These are phyloP conservation scores for Wickerhamomyces hampshirensis DNA, from an alignment of 805 yeast species.

Conservation along the genomic window DNA sequence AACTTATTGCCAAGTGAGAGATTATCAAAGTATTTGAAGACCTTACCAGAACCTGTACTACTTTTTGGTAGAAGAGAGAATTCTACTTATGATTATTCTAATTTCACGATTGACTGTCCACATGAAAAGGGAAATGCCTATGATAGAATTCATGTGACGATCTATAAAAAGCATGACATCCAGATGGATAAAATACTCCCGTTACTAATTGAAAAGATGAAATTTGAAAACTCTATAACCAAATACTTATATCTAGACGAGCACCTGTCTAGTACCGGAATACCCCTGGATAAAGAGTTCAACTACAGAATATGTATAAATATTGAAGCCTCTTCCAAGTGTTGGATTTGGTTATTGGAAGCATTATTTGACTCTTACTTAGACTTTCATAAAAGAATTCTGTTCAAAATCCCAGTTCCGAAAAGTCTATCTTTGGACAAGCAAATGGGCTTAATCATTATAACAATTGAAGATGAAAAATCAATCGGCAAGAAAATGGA, in stretches of 20 bases:
- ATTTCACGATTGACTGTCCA: background rate
- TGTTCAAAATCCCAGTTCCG: background rate
- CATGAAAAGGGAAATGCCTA: background rate
- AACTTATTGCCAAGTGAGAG: background rate
- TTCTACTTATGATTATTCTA: background rate
- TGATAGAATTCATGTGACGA: background rate
- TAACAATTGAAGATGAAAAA: background rate
- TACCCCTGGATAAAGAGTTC: background rate
- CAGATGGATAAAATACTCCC: background rate
- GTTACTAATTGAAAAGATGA: background rate
- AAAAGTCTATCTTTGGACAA: background rate
- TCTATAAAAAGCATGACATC: background rate
- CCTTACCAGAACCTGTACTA: background rate
- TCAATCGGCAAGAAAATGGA: background rate
- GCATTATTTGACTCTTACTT: background rate
- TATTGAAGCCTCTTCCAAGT: background rate
- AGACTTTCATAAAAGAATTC: background rate
- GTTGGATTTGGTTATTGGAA: background rate
- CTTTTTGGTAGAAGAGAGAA: too few species aligned
- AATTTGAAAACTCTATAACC: background rate
- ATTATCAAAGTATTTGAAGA: background rate
- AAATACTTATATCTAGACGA: background rate
- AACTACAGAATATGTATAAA: background rate
- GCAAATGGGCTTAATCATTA: background rate
- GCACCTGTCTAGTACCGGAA: background rate